These are phyloP conservation scores for Hymenochaete sp. DNA, from an alignment of 1,284 basidiomycete genomes.

Conservation along the genomic window DNA sequence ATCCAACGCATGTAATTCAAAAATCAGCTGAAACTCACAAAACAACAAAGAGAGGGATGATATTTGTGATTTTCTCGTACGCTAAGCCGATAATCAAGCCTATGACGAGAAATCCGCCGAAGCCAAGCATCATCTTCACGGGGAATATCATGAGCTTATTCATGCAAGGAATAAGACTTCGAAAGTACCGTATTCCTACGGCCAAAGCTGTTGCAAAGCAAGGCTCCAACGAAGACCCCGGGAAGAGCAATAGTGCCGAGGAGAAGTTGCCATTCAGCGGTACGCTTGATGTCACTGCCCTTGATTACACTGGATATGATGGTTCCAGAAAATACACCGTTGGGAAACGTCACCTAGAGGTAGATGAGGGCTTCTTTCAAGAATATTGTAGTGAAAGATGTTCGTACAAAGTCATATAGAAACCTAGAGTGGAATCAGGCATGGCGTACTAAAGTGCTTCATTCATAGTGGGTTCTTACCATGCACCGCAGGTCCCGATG, in stretches of 20 bases:
- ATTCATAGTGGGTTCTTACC: constrained; percentile 29
- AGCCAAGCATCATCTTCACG: constrained; percentile 61
- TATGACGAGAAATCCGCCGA: constrained; percentile 54
- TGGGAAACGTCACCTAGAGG: constrained; percentile 57
- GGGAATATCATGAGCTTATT: constrained; percentile 2
- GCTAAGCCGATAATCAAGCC: constrained; percentile 57
- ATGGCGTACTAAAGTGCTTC: background rate
- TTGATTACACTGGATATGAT: constrained; percentile 57
- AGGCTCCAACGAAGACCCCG: constrained; percentile 53
- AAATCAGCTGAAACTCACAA: constrained; percentile 36
- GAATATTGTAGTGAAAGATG: background rate
- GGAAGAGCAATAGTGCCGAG: constrained; percentile 62
- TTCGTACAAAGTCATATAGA: constrained; percentile 64
- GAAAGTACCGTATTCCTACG: constrained; percentile 48
- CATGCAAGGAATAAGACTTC: constrained; percentile 1
- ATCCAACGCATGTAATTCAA: constrained; percentile 10
- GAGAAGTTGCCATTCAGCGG: constrained; percentile 66
- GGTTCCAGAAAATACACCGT: constrained; percentile 58
- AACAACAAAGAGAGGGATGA: constrained; percentile 58
- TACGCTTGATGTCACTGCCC: constrained; percentile 44
- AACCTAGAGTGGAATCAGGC: constrained; percentile 37
- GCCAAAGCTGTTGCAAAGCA: constrained; percentile 55
- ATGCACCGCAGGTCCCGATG: constrained; percentile 64
- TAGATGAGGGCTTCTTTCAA: background rate
- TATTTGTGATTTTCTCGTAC: constrained; percentile 59